A percentile compares a stretch with the other conserved stretches of the same genome.
Evolutionary conservation across 78 protist genomes (phyloP).

Genomic region (Creolimax fragrantissima): DNA sequence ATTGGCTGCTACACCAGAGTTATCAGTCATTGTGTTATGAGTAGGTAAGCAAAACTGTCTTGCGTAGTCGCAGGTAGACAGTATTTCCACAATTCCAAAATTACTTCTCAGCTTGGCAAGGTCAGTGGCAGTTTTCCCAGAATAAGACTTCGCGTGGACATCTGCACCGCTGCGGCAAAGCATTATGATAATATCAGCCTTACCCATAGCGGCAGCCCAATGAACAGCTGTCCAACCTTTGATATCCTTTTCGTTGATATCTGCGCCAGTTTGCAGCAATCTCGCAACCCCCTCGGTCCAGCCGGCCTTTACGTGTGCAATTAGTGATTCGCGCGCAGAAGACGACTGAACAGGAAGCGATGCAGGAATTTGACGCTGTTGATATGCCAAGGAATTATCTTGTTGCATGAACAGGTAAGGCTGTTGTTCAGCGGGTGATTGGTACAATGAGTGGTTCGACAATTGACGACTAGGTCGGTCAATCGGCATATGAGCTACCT

Average conservation of each 20-base stretch:
- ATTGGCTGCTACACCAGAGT: too few relatives aligned
- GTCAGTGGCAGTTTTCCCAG: constrained; percentile 3
- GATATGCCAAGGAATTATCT: not conserved
- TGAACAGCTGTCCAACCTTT: constrained; percentile 28
- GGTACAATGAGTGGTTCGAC: not conserved
- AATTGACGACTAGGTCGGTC: not conserved
- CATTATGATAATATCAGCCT: not conserved
- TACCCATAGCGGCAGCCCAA: constrained; percentile 27
- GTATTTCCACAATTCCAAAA: not conserved
- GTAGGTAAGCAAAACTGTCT: not conserved
- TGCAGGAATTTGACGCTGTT: not conserved
- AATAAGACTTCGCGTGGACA: not conserved
- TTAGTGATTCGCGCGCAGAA: not conserved
- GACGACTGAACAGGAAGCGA: not conserved
- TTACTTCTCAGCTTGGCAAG: not conserved
- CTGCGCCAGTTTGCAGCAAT: not conserved
- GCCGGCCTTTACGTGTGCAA: not conserved
- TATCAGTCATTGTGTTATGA: too few relatives aligned
- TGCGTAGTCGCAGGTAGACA: not conserved
- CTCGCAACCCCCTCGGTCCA: not conserved
- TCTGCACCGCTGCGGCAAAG: not conserved
- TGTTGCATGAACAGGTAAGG: not conserved
- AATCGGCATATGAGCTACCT: not conserved
- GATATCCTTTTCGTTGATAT: not conserved
- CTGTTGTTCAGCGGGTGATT: not conserved